Evolutionary conservation across 106 monocot species (phyloP).

Genomic region (Ottelia alismoides): DNA sequence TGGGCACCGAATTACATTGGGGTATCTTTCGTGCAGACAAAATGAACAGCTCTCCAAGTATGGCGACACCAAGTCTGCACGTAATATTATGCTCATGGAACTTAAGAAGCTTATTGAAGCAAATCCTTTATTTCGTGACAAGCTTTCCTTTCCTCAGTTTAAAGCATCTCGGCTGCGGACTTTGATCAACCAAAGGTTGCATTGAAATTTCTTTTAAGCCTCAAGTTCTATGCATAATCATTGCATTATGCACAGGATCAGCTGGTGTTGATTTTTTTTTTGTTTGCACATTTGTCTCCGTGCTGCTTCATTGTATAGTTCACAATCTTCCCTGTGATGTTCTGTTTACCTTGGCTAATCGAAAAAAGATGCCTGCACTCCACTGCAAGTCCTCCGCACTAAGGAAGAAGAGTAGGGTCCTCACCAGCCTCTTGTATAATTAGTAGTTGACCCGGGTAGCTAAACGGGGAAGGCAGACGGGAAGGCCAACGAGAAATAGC

Average conservation of each 20-base stretch:
- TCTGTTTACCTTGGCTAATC: not conserved
- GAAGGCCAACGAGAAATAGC: too few relatives aligned
- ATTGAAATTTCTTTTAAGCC: not conserved
- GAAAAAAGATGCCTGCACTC: not conserved
- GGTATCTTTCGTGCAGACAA: conserved; percentile 39
- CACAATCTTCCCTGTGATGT: not conserved
- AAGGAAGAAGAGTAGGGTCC: too few relatives aligned
- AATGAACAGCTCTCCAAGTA: conserved; percentile 96
- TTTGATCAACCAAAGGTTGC: conserved; percentile 92
- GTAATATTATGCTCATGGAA: conserved; percentile 86
- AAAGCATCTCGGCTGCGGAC: conserved; percentile 87
- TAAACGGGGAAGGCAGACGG: too few relatives aligned
- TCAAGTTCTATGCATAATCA: not conserved
- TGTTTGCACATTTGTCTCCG: not conserved
- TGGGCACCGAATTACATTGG: not conserved
- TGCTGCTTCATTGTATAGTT: not conserved
- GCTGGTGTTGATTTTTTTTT: not conserved
- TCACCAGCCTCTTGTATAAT: too few relatives aligned
- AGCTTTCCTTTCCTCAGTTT: conserved; percentile 74
- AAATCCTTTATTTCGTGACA: conserved; percentile 79
- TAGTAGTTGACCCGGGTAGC: too few relatives aligned
- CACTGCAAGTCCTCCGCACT: too few relatives aligned
- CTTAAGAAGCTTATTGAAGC: conserved; percentile 89
- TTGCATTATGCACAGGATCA: not conserved
- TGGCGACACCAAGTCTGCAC: conserved; percentile 87